Base-by-base conservation (phyloP, 345 rosid genomes). In the Camelina neglecta region DNA sequence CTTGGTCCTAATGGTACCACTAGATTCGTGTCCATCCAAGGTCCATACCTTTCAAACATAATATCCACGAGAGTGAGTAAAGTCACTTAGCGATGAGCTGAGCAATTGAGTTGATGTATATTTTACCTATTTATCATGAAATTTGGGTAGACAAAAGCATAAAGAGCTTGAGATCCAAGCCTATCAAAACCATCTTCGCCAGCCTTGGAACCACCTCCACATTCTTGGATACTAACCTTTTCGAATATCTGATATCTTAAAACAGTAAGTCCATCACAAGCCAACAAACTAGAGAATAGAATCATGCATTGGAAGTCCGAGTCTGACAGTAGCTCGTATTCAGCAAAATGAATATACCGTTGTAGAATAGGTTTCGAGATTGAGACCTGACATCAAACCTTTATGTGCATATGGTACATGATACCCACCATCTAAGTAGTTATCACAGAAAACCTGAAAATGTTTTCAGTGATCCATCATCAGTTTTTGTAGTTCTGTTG, bases 11-110 rank as follows among this genome's bases (percentile, higher is more conserved):
- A 74, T 2, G 98, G 98, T 63, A 89, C 67, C 21, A 86, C 92
- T 73, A 89, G 86, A 83, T 94, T 94, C 49, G 98, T 90, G 83
- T 94, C 96, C 97, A 94, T 90, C 98, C 98, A 92, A 65, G 97
- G 96, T 76, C 97, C 98, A 59, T 94, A 92, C 77, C 98, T 90
- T 45, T 0, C 59, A 69, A 15, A 58, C 4, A 54, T 67, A 23
- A 33, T 62, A 33, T 69, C 60, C 60, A 55, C 16, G 7, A 33
- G 12, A 69, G 24, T 51, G 69, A 59, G 41, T 31, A 7, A 8
- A 75, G 41, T 60, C 31, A 4, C 0, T 42, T 9, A 21, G 60
- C 31, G 58, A 4, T 6, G 18, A 11, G 31, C 1, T 41, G 29
- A 50, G 24, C 44, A 57, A 16, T 2, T 61, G 72, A 56, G 24